Base-by-base conservation (phyloP, 75 land plant genomes). In the Selaginella tamariscina region DNA sequence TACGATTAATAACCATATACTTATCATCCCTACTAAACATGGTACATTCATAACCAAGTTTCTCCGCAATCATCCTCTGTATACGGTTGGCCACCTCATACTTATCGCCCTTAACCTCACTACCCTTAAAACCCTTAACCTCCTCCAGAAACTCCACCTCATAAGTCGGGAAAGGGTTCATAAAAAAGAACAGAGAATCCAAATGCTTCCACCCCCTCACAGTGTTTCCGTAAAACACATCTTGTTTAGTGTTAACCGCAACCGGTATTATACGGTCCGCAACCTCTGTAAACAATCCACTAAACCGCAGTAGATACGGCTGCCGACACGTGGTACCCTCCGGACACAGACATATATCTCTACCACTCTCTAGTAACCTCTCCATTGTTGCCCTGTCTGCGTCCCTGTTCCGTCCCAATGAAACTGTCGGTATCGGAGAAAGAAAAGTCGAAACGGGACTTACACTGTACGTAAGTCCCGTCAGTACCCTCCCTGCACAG, bases 311-410 rank as follows among this genome's bases (percentile, higher is more conserved):
- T 1, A 75, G 57, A 32, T 56, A 75, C 26, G 77, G 77, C 59
- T 75, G 74, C 27, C 77, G 24, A 59, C 77, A 75, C 0, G 77
- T 75, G 2, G 77, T 75, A 0, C 77, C 77, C 29, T 75, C 77
- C 0, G 77, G 77, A 27, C 77, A 75, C 20, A 75, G 31, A 1
- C 33, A 31, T 56, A 75, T 21, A 32, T 75, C 74, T 15, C 49
- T 39, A 8, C 68, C 77, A 56, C 24, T 22, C 32, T 32, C 68
- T 2, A 75, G 68, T 1, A 64, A 20, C 27, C 24, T n/a, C 11
- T 31, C 32, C 11, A 74, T 74, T 23, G 54, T 74, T 13, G 27
- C 32, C 0, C 55, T 31, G 32, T 74, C 76, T 20, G 22, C 27
- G 8, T 74, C 65, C 1, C 73, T 71, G 13, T 74, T 64, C 15